These are phyloP conservation scores for Aegilops sharonensis DNA, from an alignment of 176 grass and related monocot species.

Conservation along the genomic window DNA sequence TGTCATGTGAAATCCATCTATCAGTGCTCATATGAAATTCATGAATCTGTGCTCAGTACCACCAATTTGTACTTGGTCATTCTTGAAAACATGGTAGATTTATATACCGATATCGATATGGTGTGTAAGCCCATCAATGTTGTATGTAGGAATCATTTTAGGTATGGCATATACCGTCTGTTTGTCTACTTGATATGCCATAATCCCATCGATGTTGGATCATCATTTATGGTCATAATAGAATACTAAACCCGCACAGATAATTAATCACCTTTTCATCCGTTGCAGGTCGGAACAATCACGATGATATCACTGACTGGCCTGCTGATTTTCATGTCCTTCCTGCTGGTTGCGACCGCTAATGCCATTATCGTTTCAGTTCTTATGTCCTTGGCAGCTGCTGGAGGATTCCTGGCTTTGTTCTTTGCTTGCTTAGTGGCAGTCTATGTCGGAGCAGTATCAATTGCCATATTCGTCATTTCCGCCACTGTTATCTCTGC, in stretches of 20 bases:
- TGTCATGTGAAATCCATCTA: background rate
- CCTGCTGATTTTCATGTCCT: constrained; percentile 71
- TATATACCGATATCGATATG: background rate
- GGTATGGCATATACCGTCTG: background rate
- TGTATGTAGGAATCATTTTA: background rate
- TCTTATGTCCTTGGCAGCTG: constrained; percentile 79
- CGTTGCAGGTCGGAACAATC: constrained; percentile 70
- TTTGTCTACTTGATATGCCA: background rate
- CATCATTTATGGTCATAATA: background rate
- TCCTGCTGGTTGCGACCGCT: constrained; percentile 62
- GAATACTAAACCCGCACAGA: background rate
- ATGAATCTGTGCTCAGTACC: background rate
- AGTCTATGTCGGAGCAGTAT: constrained; percentile 73
- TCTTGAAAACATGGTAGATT: background rate
- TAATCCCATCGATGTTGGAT: background rate
- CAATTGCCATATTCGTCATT: constrained; percentile 66
- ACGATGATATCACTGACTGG: constrained; percentile 66
- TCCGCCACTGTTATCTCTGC: constrained; percentile 56
- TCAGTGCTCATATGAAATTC: background rate
- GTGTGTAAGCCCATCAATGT: background rate
- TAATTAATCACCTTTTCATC: background rate
- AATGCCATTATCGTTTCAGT: constrained; percentile 76
- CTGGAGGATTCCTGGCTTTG: constrained; percentile 79
- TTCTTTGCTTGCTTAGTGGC: constrained; percentile 79
- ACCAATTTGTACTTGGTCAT: background rate